phyloP scores from a whole-genome alignment of 345 rosid species.

The Viola odorata region DNA sequence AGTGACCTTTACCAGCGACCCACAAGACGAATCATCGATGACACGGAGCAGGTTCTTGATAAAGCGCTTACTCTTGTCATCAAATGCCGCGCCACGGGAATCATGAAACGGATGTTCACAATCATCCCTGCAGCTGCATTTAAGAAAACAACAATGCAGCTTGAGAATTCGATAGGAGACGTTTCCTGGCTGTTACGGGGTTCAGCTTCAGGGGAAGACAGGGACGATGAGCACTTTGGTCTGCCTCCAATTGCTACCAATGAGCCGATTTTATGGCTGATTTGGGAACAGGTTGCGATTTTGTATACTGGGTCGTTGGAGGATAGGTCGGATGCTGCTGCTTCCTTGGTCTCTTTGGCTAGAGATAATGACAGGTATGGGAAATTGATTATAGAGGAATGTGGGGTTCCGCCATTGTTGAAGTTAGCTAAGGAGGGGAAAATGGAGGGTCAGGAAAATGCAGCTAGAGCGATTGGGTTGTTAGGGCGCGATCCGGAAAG shows the following conservation, averaged over 20 bases:
- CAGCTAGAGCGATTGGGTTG: slow-evolving; percentile 72
- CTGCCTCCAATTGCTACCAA: slow-evolving; percentile 94
- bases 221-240: slow-evolving; percentile 65
- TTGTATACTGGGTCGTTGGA: slow-evolving; percentile 61
- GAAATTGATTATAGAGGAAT: slow-evolving; percentile 78
- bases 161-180: slow-evolving; percentile 88
- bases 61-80: slow-evolving; percentile 64
- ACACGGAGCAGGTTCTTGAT: slow-evolving; percentile 75
- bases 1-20: slow-evolving; percentile 93
- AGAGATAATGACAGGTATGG: slow-evolving; percentile 74
- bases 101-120: slow-evolving; percentile 75
- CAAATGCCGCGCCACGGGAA: slow-evolving; percentile 71
- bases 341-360: slow-evolving; percentile 71
- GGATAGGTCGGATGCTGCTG: slow-evolving; percentile 67
- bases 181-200: slow-evolving; percentile 94
- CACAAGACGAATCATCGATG: slow-evolving; percentile 84
- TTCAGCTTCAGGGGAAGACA: slow-evolving; percentile 66
- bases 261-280: slow-evolving; percentile 79
- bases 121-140: slow-evolving; percentile 78
- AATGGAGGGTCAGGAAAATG: slow-evolving; percentile 72
- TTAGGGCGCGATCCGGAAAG: slow-evolving; percentile 70
- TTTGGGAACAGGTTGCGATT: slow-evolving; percentile 93
- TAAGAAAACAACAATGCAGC: slow-evolving; percentile 64
- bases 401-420: slow-evolving; percentile 73
- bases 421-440: slow-evolving; percentile 71